Evolutionary conservation across 2,329 filamentous ascomycete genomes (phyloP).

Genomic region (Colletotrichum zoysiae): DNA sequence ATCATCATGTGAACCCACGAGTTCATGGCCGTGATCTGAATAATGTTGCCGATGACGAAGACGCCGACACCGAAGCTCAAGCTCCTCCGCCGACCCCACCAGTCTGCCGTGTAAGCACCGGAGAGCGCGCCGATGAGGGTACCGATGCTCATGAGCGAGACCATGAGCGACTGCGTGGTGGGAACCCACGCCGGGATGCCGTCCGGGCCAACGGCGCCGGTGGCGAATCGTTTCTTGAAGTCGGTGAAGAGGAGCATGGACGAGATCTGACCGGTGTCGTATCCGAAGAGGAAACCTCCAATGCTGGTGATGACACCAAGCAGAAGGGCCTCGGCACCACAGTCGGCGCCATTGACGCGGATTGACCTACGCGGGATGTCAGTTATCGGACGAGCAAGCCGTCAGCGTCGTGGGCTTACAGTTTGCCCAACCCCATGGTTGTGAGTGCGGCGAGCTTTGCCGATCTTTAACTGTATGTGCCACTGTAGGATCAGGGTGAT

Average conservation of each 20-base stretch:
- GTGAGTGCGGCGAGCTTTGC: background rate
- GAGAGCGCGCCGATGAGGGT: conserved; percentile 66
- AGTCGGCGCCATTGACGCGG: conserved; percentile 58
- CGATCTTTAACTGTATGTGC: background rate
- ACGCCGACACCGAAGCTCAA: conserved; percentile 66
- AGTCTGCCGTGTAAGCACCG: conserved; percentile 68
- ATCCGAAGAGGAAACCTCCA: conserved; percentile 73
- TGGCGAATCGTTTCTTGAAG: conserved; percentile 69
- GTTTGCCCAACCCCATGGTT: conserved; percentile 37
- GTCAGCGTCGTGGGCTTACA: conserved; percentile 18
- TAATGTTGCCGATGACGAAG: conserved; percentile 73
- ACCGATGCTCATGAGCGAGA: conserved; percentile 68
- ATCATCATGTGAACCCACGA: conserved; percentile 76
- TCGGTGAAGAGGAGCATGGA: conserved; percentile 63
- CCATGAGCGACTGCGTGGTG: conserved; percentile 63
- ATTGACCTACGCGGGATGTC: conserved; percentile 50
- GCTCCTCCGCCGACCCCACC: conserved; percentile 68
- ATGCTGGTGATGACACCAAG: conserved; percentile 67
- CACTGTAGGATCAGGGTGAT: background rate
- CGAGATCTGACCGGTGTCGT: conserved; percentile 73
- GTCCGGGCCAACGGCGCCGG: conserved; percentile 50
- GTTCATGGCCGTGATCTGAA: conserved; percentile 71
- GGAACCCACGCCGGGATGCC: conserved; percentile 56
- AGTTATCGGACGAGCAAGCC: background rate
- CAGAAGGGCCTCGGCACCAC: conserved; percentile 55